Conservation (phyloP, 495 filamentous ascomycete species). For the Penicillium nucicola region DNA sequence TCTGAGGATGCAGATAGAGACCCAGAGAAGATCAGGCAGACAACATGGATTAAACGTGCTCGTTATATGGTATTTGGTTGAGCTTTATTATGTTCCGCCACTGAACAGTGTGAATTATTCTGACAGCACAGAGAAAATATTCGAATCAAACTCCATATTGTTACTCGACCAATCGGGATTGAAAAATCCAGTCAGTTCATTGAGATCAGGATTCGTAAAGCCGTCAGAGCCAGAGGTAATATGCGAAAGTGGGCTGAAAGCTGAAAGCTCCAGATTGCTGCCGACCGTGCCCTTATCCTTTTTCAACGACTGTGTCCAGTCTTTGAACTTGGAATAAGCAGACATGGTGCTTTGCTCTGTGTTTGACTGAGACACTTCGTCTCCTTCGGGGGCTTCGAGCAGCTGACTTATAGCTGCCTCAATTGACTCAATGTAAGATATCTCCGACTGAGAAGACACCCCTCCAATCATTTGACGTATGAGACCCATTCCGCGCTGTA, state of each 20-base stretch:
- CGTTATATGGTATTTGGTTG: constrained; percentile 19
- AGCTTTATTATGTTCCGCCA: neutral
- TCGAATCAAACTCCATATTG: constrained; percentile 8
- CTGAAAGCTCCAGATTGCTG: constrained; percentile 9
- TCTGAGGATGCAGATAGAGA: neutral
- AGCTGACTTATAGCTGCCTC: constrained; percentile 14
- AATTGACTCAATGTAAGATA: constrained; percentile 20
- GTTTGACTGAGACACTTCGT: neutral
- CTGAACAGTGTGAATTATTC: neutral
- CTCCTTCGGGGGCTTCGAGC: neutral
- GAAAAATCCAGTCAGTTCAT: constrained; percentile 9
- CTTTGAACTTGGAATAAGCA: constrained; percentile 19
- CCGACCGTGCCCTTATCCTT: constrained; percentile 4
- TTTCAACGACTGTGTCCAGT: constrained; percentile 22
- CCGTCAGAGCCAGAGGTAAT: constrained; percentile 4
- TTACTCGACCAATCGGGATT: constrained; percentile 8
- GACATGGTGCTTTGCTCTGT: neutral
- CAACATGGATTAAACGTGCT: constrained; percentile 15
- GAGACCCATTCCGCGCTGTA: constrained; percentile 15
- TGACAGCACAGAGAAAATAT: constrained; percentile 1
- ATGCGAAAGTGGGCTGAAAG: constrained; percentile 16
- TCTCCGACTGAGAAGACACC: constrained; percentile 16
- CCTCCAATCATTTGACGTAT: constrained; percentile 22
- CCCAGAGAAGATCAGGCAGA: neutral
- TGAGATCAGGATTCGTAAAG: neutral